These are phyloP conservation scores for Piper longum DNA, from an alignment of 164 flowering plant species.

Conservation along the genomic window DNA sequence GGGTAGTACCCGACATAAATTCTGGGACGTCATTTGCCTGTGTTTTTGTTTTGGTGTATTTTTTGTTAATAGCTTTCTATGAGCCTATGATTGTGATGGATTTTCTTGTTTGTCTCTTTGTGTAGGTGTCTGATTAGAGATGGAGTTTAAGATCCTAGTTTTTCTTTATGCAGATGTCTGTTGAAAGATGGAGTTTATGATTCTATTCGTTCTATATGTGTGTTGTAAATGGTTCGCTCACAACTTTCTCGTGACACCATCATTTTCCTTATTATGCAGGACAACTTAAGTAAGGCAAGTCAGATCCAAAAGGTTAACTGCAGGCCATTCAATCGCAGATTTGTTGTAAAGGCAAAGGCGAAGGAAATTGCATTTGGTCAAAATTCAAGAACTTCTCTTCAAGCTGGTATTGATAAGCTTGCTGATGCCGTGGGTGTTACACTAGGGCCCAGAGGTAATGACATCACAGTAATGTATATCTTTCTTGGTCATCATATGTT, in stretches of 20 bases:
- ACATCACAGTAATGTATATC: background rate
- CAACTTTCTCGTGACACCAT: background rate
- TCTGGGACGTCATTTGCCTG: too few species aligned
- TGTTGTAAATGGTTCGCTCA: background rate
- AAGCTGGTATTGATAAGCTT: conserved; percentile 89
- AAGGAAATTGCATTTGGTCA: conserved; percentile 92
- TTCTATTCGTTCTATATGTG: background rate
- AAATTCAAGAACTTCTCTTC: conserved; percentile 62
- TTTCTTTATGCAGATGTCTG: background rate
- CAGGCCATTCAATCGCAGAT: conserved; percentile 28
- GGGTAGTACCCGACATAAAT: too few species aligned
- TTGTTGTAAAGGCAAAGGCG: conserved; percentile 52
- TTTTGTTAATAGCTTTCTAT: too few species aligned
- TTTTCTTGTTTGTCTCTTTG: background rate
- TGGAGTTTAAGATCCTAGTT: background rate
- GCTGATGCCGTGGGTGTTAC: conserved; percentile 94
- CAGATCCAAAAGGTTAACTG: conserved; percentile 28
- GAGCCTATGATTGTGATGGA: too few species aligned
- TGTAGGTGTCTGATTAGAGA: background rate
- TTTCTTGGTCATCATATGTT: background rate
- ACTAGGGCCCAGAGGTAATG: conserved; percentile 89
- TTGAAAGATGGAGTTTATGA: background rate
- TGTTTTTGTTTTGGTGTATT: too few species aligned
- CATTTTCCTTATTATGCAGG: conserved; percentile 15
- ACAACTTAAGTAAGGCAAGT: conserved; percentile 27